These are phyloP conservation scores for Chlamydomonas reinhardtii DNA, from an alignment of 163 green algal genomes.

Conservation along the genomic window DNA sequence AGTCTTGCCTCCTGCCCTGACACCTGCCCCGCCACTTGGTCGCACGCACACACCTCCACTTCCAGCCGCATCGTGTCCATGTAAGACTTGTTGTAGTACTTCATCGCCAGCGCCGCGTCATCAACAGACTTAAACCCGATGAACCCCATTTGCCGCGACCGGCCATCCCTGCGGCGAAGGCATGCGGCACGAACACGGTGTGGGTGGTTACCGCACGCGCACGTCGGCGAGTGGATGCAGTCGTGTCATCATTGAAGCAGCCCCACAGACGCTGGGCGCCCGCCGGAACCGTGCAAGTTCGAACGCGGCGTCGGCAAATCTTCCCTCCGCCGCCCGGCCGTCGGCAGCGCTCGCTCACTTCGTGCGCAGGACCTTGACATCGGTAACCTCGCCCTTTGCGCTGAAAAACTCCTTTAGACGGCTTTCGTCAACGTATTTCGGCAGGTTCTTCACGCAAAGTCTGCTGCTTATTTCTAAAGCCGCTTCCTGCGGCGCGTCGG, in stretches of 20 bases:
- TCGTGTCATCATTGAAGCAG: too few relatives aligned
- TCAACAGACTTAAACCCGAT: constrained; percentile 90
- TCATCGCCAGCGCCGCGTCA: constrained; percentile 80
- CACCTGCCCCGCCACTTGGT: not conserved
- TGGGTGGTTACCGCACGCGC: too few relatives aligned
- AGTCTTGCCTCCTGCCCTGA: too few relatives aligned
- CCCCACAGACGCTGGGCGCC: too few relatives aligned
- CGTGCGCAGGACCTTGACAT: constrained; percentile 91
- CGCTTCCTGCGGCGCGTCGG: constrained; percentile 20
- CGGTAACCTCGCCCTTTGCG: constrained; percentile 85
- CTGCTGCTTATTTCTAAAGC: constrained; percentile 64
- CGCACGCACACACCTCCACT: constrained; percentile 78
- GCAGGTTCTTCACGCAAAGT: constrained; percentile 96
- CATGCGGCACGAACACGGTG: too few relatives aligned
- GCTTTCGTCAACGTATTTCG: constrained; percentile 86
- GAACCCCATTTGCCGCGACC: constrained; percentile 95
- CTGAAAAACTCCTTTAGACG: constrained; percentile 85
- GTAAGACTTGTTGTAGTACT: constrained; percentile 95
- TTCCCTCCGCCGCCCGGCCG: not conserved
- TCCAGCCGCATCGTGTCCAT: constrained; percentile 89
- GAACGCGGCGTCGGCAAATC: too few relatives aligned
- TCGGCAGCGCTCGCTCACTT: constrained; percentile 64
- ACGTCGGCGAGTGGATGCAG: too few relatives aligned
- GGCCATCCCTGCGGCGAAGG: constrained; percentile 92
- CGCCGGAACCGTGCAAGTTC: too few relatives aligned